These are phyloP conservation scores for Lipomyces oligophaga DNA, from an alignment of 805 yeast species.

Conservation along the genomic window DNA sequence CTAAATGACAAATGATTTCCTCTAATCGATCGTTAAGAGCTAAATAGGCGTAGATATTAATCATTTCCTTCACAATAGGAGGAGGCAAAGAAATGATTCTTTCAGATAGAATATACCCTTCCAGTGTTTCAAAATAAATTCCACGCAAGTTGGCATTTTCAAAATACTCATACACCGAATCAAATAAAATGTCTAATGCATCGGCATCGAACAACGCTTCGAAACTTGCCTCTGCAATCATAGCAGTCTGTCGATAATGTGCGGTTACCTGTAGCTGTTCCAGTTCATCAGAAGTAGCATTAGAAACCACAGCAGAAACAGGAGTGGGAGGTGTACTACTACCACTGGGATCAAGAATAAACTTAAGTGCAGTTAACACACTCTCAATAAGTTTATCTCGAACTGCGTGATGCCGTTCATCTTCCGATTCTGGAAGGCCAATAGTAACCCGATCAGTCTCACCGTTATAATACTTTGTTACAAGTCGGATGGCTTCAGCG, in stretches of 20 bases:
- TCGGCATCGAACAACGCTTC: slow-evolving; percentile 43
- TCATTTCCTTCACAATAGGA: slow-evolving; percentile 55
- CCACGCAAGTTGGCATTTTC: slow-evolving; percentile 37
- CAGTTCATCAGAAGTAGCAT: slow-evolving; percentile 8
- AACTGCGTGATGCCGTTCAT: slow-evolving; percentile 48
- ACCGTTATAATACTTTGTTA: slow-evolving; percentile 52
- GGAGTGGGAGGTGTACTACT: slow-evolving; percentile 25
- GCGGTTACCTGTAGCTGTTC: slow-evolving; percentile 32
- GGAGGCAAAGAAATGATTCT: slow-evolving; percentile 57
- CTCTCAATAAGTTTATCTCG: slow-evolving; percentile 54
- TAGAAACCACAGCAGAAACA: not conserved
- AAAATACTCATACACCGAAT: slow-evolving; percentile 46
- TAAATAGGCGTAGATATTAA: slow-evolving; percentile 46
- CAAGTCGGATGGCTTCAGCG: slow-evolving; percentile 53
- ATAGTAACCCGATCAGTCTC: slow-evolving; percentile 47
- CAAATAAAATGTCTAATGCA: slow-evolving; percentile 41
- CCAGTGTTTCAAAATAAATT: slow-evolving; percentile 52
- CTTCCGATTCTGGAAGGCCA: slow-evolving; percentile 52
- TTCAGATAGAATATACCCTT: slow-evolving; percentile 49
- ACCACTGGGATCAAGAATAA: slow-evolving; percentile 38
- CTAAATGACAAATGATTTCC: slow-evolving; percentile 64
- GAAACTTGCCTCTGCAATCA: slow-evolving; percentile 42
- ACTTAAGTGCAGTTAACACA: slow-evolving; percentile 50
- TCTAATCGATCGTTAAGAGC: slow-evolving; percentile 53
- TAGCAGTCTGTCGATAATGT: slow-evolving; percentile 31